These are phyloP conservation scores for Diaporthe amygdali DNA, from an alignment of 2,329 filamentous ascomycete genomes.

Conservation along the genomic window DNA sequence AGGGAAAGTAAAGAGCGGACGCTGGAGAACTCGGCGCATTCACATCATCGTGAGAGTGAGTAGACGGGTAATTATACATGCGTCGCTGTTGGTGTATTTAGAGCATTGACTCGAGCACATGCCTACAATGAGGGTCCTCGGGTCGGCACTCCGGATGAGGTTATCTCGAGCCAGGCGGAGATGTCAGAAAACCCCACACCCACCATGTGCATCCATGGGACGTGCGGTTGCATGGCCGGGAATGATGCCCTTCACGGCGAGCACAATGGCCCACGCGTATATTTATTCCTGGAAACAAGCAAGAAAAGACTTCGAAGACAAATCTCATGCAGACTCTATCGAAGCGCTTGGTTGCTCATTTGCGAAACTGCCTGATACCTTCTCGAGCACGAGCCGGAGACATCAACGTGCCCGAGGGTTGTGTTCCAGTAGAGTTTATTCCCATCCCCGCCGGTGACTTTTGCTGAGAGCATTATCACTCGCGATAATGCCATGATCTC, in stretches of 20 bases:
- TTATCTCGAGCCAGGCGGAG: slow-evolving; percentile 5
- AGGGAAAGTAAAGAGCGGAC: not conserved
- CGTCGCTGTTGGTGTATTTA: not conserved
- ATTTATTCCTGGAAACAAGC: not conserved
- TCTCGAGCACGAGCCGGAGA: not conserved
- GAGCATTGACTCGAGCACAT: slow-evolving; percentile 8
- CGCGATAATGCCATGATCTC: not conserved
- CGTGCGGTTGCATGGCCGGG: slow-evolving; percentile 11
- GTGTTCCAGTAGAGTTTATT: accelerated
- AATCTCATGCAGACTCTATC: accelerated
- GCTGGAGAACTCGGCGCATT: not conserved
- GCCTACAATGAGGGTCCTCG: not conserved
- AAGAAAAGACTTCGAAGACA: not conserved
- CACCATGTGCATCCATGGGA: not conserved
- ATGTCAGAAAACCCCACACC: not conserved
- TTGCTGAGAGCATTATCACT: not conserved
- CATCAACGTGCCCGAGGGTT: no score
- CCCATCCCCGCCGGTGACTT: not conserved
- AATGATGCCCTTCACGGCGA: slow-evolving; percentile 2
- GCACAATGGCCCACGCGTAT: not conserved
- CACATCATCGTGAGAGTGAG: not conserved
- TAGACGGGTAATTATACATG: not conserved
- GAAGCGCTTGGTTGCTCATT: no score
- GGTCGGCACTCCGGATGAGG: not conserved
- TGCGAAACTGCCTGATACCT: not conserved